A percentile compares a stretch with the other conserved stretches of the same genome.
Evolutionary conservation across 164 flowering plant genomes (phyloP).

Genomic region (Magnolia kwangsiensis): DNA sequence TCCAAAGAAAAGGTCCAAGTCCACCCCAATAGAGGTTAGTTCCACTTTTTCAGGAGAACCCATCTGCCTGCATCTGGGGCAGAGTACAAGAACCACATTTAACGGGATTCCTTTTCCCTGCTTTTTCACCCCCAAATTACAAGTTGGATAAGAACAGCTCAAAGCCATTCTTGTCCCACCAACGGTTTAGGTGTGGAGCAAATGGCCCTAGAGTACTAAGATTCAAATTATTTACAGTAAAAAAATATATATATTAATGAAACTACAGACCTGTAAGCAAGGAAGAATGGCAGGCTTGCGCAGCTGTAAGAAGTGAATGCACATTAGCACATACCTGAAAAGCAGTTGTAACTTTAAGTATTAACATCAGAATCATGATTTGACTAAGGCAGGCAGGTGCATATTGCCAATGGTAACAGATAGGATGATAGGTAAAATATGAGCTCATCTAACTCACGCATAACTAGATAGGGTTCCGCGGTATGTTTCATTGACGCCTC

Average conservation of each 20-base stretch:
- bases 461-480: conserved; percentile 97
- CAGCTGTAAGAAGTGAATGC: conserved; percentile 93
- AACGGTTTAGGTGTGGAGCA: conserved; percentile 17
- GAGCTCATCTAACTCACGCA: conserved; percentile 71
- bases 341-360: conserved; percentile 6
- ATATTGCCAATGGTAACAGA: neutral
- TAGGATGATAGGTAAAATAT: neutral
- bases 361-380: neutral
- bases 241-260: neutral
- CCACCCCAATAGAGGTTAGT: too few species aligned
- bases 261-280: conserved; percentile 79
- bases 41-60: too few species aligned
- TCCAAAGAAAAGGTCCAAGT: too few species aligned
- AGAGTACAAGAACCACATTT: too few species aligned
- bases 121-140: too few species aligned
- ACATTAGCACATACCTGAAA: conserved; percentile 95
- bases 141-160: too few species aligned
- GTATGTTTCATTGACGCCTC: conserved; percentile 92
- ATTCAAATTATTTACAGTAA: neutral
- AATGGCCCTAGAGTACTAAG: too few species aligned
- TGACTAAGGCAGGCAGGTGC: neutral
- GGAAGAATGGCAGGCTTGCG: conserved; percentile 93
- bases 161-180: too few species aligned
- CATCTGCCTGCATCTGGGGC: too few species aligned
- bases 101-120: too few species aligned